Percentiles rank a stretch among this genome's conserved stretches.
Evolutionary conservation across 805 yeast genomes (phyloP).

Genomic region (Cyberlindnera galapagoensis): DNA sequence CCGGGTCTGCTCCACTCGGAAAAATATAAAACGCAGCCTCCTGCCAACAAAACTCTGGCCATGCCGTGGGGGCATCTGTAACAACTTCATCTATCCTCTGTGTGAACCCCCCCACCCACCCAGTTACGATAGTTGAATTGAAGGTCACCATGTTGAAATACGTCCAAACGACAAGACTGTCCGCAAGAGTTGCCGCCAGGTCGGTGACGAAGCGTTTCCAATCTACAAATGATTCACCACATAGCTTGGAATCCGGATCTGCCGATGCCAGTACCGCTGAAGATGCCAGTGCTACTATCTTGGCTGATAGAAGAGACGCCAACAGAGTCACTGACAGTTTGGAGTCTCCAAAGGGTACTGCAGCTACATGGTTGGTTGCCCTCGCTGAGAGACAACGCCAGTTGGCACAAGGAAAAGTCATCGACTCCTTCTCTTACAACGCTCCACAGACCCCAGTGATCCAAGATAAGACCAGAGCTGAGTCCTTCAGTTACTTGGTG

Average conservation of each 20-base stretch:
- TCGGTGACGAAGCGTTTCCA: too few species aligned
- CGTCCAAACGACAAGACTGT: too few species aligned
- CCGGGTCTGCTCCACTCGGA: too few species aligned
- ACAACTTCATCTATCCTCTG: too few species aligned
- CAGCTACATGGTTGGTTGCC: constrained; percentile 85
- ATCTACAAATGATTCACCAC: constrained; percentile 9
- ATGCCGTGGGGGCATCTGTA: too few species aligned
- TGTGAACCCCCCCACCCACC: too few species aligned
- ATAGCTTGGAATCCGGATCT: constrained; percentile 32
- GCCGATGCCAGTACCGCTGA: constrained; percentile 54
- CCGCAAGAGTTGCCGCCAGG: too few species aligned
- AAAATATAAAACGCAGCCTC: too few species aligned
- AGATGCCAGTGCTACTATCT: constrained; percentile 67
- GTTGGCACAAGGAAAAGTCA: constrained; percentile 62
- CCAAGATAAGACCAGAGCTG: constrained; percentile 66
- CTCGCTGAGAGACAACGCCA: constrained; percentile 66
- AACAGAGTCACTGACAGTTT: constrained; percentile 29
- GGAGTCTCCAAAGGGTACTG: constrained; percentile 24
- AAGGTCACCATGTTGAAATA: too few species aligned
- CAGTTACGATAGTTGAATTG: too few species aligned
- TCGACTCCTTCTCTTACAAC: constrained; percentile 65
- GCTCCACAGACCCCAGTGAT: constrained; percentile 67
- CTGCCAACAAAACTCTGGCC: too few species aligned
- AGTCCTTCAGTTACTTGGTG: constrained; percentile 63
- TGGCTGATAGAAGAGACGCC: constrained; percentile 54